Conservation (phyloP, 495 filamentous ascomycete genomes). For the Aspergillus sparsus region DNA sequence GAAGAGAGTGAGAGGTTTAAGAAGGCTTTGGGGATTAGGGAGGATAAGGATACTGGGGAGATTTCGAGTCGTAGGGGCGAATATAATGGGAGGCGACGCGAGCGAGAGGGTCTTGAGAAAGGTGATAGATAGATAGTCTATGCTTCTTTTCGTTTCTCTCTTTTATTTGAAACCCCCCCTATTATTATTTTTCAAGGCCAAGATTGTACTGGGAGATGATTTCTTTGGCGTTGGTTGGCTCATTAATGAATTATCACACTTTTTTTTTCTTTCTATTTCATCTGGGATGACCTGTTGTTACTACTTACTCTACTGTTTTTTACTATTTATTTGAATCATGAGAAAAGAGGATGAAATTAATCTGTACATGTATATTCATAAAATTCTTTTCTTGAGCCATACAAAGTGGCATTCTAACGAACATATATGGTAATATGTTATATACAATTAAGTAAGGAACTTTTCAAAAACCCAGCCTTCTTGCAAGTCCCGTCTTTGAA, state of each 20-base stretch:
- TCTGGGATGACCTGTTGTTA: too few species aligned
- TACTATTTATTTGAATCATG: conserved; percentile 10
- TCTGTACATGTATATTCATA: conserved; percentile 15
- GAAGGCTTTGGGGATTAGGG: conserved; percentile 83
- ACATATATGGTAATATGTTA: conserved; percentile 26
- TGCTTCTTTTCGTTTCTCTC: conserved; percentile 8
- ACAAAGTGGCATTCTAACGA: too few species aligned
- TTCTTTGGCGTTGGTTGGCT: too few species aligned
- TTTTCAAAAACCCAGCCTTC: conserved; percentile 79
- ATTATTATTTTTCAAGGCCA: too few species aligned
- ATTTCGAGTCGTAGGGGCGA: conserved; percentile 50
- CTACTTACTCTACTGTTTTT: neutral
- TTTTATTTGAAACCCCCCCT: conserved; percentile 2
- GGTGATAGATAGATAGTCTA: conserved; percentile 3
- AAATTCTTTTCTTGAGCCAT: conserved; percentile 1
- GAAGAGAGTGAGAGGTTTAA: conserved; percentile 88
- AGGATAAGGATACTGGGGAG: conserved; percentile 89
- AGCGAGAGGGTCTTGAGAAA: conserved; percentile 31
- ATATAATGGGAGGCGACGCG: conserved; percentile 42
- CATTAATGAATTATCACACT: too few species aligned
- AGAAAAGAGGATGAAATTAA: neutral
- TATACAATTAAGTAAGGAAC: conserved; percentile 43
- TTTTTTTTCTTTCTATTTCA: too few species aligned
- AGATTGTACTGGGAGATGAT: too few species aligned
- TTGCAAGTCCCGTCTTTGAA: conserved; percentile 69